A percentile compares a stretch with the other conserved stretches of the same genome.
Conservation (phyloP, 225 moss, liverwort and hornwort genomes). For the Rhytidiadelphus loreus region DNA sequence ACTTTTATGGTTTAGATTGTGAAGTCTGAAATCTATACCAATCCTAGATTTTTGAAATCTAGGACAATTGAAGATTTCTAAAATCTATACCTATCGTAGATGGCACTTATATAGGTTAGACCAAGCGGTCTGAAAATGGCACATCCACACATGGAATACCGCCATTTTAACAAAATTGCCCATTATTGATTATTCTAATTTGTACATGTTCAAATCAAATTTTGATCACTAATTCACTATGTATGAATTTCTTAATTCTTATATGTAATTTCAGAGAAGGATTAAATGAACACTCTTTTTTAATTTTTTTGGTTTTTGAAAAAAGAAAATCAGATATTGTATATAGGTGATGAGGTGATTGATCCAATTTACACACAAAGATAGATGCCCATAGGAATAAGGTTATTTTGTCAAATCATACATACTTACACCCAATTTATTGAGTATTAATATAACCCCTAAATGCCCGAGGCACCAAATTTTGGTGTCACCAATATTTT, state of each 20-base stretch:
- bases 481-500: no score
- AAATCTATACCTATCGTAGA: no score
- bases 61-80: no score
- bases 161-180: neutral
- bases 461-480: no score
- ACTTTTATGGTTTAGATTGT: no score
- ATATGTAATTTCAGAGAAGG: neutral
- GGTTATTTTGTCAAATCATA: neutral
- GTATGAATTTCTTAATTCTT: neutral
- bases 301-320: neutral
- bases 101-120: no score
- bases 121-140: no score
- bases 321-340: neutral
- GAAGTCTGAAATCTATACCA: no score
- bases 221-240: neutral
- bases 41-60: no score
- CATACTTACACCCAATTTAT: neutral
- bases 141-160: no score
- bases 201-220: neutral
- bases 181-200: no score
- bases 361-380: neutral
- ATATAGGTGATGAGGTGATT: neutral
- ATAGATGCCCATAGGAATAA: neutral
- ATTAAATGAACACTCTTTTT: neutral
- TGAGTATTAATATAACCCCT: neutral